Evolutionary conservation across 2,329 filamentous ascomycete genomes (phyloP), one percentile per base, ranked within the genome.

Genomic region (Hypoxylon sp.): DNA sequence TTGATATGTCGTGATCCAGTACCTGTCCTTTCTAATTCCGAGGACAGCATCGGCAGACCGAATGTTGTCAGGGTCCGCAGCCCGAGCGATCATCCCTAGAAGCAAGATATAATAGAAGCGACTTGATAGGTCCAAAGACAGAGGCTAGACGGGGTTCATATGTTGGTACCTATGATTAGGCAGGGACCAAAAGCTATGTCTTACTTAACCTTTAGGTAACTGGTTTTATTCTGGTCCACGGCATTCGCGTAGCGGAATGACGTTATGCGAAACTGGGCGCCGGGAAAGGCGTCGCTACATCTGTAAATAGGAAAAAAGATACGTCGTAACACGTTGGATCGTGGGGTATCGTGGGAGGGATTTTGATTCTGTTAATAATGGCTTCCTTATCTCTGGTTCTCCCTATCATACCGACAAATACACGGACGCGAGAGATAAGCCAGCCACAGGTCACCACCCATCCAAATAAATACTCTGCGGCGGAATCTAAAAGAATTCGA

Each of bases 181-280:
- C 57, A 68, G 67, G 61, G 62, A 48, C 55, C 33, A 48, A 19
- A 59, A 66, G 46, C 24, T 63, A 64, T 69, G 51, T 71, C 59
- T 68, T 71, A 71, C 69, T 71, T 69, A 71, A 71, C 69, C 59
- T 71, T 71, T 71, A 71, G 47, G 69, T 71, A 71, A 71, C 62
- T 63, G 47, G 26, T 63, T 66, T 59, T 59, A 47, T 48, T 37
- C 59, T 58, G 14, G 60, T 42, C 61, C 66, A 54, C 66, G 62
- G 62, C 52, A 69, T 66, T 71, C 66, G 61, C n/a, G 60, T 60
- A 70, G 60, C 63, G 67, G 59, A 35, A 70, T 71, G 69, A 71
- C 67, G 69, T 62, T 70, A 51, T 50, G 57, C 47, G 17, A 60
- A 44, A 68, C 46, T 59, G 59, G 48, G 61, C 61, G 61, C 63